Conservation (phyloP, 106 monocot species). For the Gastrodia elata region DNA sequence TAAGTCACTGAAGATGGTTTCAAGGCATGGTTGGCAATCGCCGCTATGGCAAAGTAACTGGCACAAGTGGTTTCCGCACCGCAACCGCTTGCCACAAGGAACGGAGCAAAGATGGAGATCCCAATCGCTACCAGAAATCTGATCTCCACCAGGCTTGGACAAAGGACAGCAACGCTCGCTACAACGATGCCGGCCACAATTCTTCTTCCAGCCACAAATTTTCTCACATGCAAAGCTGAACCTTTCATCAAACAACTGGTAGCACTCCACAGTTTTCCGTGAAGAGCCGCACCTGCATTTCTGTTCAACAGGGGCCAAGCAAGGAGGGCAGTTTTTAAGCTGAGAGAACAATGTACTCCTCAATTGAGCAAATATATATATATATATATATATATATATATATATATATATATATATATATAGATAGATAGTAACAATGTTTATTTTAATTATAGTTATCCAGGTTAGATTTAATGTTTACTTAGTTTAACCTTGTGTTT, state of each 20-base stretch:
- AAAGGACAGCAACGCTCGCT: constrained; percentile 72
- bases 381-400: no score
- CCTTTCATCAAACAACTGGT: constrained; percentile 23
- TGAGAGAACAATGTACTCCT: no score
- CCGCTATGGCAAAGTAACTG: constrained; percentile 79
- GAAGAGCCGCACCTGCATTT: constrained; percentile 76
- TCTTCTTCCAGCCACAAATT: constrained; percentile 79
- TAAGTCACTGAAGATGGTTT: constrained; percentile 71
- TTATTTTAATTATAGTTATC: no score
- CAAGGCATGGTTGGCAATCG: constrained; percentile 80
- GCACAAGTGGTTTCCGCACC: constrained; percentile 84
- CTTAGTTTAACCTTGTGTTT: no score
- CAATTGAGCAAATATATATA: no score
- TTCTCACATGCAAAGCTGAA: constrained; percentile 59
- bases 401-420: no score
- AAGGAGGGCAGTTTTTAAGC: constrained; percentile 53
- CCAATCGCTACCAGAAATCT: constrained; percentile 41
- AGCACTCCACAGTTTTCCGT: constrained; percentile 63
- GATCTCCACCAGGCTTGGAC: constrained; percentile 9
- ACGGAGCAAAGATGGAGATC: constrained; percentile 74
- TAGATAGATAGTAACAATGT: no score
- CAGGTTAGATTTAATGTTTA: neutral
- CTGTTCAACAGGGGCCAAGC: constrained; percentile 53
- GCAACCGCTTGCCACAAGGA: constrained; percentile 71
- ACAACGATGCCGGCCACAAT: constrained; percentile 85